A percentile compares a stretch with the other conserved stretches of the same genome.
These are phyloP conservation scores for Chloris gayana DNA, from an alignment of 176 grass and related monocot genomes.

Conservation along the genomic window DNA sequence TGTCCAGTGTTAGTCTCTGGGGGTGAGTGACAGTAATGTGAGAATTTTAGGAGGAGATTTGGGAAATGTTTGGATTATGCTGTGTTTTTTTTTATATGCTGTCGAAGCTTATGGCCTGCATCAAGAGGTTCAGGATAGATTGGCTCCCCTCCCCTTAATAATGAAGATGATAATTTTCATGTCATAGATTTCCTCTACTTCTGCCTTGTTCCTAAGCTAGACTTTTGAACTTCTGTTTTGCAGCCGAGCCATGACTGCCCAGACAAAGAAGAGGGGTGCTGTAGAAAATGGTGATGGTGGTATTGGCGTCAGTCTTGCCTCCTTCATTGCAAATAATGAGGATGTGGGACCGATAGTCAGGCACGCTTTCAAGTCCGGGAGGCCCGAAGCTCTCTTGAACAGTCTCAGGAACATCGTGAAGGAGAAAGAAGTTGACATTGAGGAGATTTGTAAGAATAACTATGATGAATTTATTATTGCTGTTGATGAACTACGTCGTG, in stretches of 20 bases:
- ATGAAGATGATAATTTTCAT: neutral
- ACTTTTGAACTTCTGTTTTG: neutral
- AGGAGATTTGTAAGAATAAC: slow-evolving; percentile 72
- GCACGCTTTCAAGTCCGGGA: slow-evolving; percentile 65
- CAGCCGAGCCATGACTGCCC: slow-evolving; percentile 62
- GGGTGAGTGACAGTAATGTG: neutral
- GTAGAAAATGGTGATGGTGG: slow-evolving; percentile 64
- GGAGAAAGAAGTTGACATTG: slow-evolving; percentile 80
- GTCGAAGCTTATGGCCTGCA: neutral
- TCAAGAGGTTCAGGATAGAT: neutral
- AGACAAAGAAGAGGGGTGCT: slow-evolving; percentile 60
- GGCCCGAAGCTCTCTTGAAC: slow-evolving; percentile 66
- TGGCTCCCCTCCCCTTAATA: neutral
- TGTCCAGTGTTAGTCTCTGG: neutral
- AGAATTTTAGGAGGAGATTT: neutral
- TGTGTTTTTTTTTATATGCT: neutral
- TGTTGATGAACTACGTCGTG: slow-evolving; percentile 63
- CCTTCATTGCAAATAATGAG: slow-evolving; percentile 64
- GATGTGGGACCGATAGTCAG: slow-evolving; percentile 66
- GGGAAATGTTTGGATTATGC: neutral
- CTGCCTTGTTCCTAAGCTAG: neutral
- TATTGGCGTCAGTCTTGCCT: slow-evolving; percentile 44
- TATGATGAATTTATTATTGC: slow-evolving; percentile 90
- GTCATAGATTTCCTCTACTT: neutral
- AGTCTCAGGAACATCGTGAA: slow-evolving; percentile 58